Base-by-base conservation (phyloP, 163 green algal genomes). In the Chlamydomonas reinhardtii region DNA sequence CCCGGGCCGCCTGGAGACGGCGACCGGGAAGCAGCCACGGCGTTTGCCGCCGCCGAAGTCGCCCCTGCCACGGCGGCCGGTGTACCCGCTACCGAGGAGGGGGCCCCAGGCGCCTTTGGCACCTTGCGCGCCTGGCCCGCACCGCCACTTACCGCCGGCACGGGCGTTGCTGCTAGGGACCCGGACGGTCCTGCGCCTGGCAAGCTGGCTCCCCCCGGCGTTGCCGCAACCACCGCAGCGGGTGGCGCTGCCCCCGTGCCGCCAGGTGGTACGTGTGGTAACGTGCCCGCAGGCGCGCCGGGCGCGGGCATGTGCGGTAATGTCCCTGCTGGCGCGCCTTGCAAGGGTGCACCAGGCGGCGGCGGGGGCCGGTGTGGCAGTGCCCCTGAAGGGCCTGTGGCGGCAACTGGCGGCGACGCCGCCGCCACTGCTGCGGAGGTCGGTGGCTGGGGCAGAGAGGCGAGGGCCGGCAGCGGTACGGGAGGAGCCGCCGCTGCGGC, bases 321-420 rank as follows among this genome's bases (percentile, higher is more conserved):
- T 4, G 81, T 87, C 15, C 81, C 81, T 5, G 81, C 27, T 9
- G 81, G 81, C 39, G 81, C 70, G 8, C 81, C 81, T 29, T 19
- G 17, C 27, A 34, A 39, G 2, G 70, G 56, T 2, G 69, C 56
- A 12, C 71, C 35, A 0, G 81, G 59, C 27, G 70, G 81, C 81
- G 81, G 81, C 37, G 70, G 81, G 29, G 59, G 56, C 37, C 70
- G 61, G 34, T 32, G 54, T 15, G 65, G 43, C 34, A 34, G 39
- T 0, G 79, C 54, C 0, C 32, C 37, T 24, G 34, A 15, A 12
- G 25, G 27, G 9, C 12, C 29, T 16, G 37, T 37, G 27, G 29
- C 54, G 9, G 11, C 37, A 5, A 9, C 37, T 17, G 70, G 15
- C 29, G 59, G 17, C 35, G 54, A 4, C 11, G 54, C 31, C 22